A percentile compares a stretch with the other conserved stretches of the same genome.
These are phyloP conservation scores for Thymus mandschuricus DNA, from an alignment of 257 asterid genomes.

Conservation along the genomic window DNA sequence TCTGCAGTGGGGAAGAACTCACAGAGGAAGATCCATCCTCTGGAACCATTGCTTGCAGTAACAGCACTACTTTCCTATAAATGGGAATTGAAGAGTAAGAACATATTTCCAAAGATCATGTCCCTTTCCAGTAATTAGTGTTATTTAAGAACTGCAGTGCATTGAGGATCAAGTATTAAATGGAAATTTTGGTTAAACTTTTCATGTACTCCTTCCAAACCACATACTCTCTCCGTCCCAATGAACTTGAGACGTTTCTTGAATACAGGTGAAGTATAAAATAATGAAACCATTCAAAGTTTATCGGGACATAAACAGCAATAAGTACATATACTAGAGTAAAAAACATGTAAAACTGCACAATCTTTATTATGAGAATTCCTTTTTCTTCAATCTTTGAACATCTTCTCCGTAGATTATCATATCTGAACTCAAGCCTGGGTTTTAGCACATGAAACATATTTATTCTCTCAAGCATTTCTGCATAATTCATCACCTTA, in stretches of 20 bases:
- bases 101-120: not conserved
- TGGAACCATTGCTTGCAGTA: constrained; percentile 44
- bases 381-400: not conserved
- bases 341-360: too few relatives aligned
- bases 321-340: too few relatives aligned
- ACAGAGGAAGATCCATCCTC: constrained; percentile 70
- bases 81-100: not conserved
- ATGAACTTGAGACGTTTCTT: too few relatives aligned
- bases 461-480: not conserved
- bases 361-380: not conserved
- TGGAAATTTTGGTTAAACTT: too few relatives aligned
- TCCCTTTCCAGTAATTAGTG: not conserved
- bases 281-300: too few relatives aligned
- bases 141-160: not conserved
- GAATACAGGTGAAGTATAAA: too few relatives aligned
- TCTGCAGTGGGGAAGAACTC: constrained; percentile 63
- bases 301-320: too few relatives aligned
- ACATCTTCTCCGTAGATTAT: too few relatives aligned
- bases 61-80: constrained; percentile 1
- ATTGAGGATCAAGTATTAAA: not conserved
- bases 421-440: not conserved
- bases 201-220: not conserved
- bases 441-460: too few relatives aligned
- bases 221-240: too few relatives aligned
- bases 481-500: too few relatives aligned